Evolutionary conservation across 2,329 filamentous ascomycete species (phyloP), one percentile per base, ranked within the genome.

Genomic region (Botrytis paeoniae): DNA sequence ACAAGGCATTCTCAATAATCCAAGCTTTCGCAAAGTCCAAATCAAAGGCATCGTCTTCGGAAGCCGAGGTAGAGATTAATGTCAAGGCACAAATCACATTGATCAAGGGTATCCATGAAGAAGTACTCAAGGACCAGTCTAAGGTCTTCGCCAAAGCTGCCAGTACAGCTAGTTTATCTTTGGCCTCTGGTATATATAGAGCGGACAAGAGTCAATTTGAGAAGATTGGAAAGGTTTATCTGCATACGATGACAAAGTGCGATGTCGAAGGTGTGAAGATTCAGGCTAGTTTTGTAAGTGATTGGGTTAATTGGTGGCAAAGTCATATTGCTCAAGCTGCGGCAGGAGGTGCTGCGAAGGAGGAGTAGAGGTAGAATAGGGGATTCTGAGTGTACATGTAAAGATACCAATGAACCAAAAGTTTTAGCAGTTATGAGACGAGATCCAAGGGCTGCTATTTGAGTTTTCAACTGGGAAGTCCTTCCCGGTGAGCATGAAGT

Each of bases 261-360:
- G 84, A 91, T 74, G 83, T 84, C 76, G 87, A 87, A 48, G 85
- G 86, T 78, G 85, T 85, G 61, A 87, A 86, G 81, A 85, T 93
- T 64, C 89, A 91, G 81, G 85, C 87, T 35, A 85, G 85, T 0
- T 91, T 94, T 81, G 92, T 93, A 77, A 85, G 85, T 3, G 91
- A 93, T 75, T 94, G 91, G 91, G 85, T 90, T 76, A 93, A 93
- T 79, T 94, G 92, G 92, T 90, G 87, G 79, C 85, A 87, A 80
- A 86, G 85, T 72, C 83, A 85, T 78, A 84, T 75, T 16, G 77
- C 71, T 41, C 69, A 73, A 32, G 62, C 72, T 60, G 54, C 41
- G 6, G 62, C 37, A 32, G 70, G 45, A 48, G 29, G 48, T 54
- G 59, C 57, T 37, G 12, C 18, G 12, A 69, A 69, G 25, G 70